These are phyloP conservation scores for Bolboschoenoplectus hybrid DNA, from an alignment of 202 grass and related monocot species.

Conservation along the genomic window DNA sequence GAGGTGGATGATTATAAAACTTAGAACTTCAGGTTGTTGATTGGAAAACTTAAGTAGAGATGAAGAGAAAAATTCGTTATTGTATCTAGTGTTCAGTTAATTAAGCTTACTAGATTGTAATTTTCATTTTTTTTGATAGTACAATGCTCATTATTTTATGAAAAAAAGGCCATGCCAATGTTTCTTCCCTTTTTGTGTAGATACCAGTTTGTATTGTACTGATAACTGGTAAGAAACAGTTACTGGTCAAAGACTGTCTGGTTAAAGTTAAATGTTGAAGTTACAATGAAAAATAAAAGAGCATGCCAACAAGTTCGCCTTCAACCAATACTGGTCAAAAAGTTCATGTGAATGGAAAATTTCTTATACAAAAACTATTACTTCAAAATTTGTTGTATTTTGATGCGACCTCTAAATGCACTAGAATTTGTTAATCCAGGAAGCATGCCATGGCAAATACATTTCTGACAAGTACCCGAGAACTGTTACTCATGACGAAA, in stretches of 20 bases:
- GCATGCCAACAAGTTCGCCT: background rate
- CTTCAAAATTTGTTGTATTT: conserved; percentile 15
- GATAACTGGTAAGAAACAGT: background rate
- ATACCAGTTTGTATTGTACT: background rate
- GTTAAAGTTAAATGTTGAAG: background rate
- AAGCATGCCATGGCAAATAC: background rate
- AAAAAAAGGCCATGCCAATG: background rate
- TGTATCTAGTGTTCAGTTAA: background rate
- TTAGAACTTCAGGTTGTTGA: background rate
- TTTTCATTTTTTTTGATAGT: background rate
- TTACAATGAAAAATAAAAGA: background rate
- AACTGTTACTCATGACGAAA: background rate
- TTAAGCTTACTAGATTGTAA: background rate
- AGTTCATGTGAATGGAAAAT: background rate
- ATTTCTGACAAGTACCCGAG: conserved; percentile 12
- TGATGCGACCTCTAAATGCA: background rate
- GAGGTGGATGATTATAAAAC: background rate
- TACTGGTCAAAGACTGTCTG: background rate
- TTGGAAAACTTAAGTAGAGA: background rate
- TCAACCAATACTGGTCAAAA: background rate
- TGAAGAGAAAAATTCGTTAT: background rate
- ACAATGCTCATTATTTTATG: background rate
- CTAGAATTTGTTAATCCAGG: conserved; percentile 19
- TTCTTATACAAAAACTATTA: background rate
- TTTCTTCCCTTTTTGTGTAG: conserved; percentile 18